Conservation (phyloP, 2,329 filamentous ascomycete genomes). For the Epichloe amarillans region DNA sequence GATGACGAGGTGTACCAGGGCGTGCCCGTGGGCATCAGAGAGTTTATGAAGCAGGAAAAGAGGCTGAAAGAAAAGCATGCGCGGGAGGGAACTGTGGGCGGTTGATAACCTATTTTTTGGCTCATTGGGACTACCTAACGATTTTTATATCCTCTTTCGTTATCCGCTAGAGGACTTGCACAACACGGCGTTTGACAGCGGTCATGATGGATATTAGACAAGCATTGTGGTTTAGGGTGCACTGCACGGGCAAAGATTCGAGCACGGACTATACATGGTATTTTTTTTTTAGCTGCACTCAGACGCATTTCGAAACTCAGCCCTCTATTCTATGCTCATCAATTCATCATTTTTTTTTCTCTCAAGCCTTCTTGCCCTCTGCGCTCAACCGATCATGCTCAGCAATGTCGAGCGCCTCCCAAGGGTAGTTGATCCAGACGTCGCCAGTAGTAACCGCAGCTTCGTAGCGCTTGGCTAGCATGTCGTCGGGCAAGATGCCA, state of each 20-base stretch:
- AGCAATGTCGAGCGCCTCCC: conserved; percentile 91
- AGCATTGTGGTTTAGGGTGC: not conserved
- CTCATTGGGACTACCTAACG: too few species aligned
- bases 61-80: conserved; percentile 63
- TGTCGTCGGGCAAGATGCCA: conserved; percentile 64
- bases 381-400: conserved; percentile 68
- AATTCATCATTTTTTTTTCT: not conserved
- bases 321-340: conserved; percentile 1
- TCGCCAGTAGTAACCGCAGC: conserved; percentile 84
- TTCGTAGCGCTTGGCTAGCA: conserved; percentile 65
- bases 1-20: conserved; percentile 60
- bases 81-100: conserved; percentile 36
- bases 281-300: not conserved
- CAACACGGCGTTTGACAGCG: not conserved
- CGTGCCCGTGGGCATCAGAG: conserved; percentile 82
- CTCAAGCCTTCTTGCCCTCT: conserved; percentile 18
- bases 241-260: not conserved
- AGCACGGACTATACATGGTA: not conserved
- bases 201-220: not conserved
- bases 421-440: conserved; percentile 98
- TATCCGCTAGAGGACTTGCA: not conserved
- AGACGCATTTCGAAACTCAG: not conserved
- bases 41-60: conserved; percentile 98
- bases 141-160: not conserved
- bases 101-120: conserved; percentile 4